A percentile compares a stretch with the other conserved stretches of the same genome.
Evolutionary conservation across 2,329 filamentous ascomycete species (phyloP).

Genomic region (Macroventuria anomochaeta): DNA sequence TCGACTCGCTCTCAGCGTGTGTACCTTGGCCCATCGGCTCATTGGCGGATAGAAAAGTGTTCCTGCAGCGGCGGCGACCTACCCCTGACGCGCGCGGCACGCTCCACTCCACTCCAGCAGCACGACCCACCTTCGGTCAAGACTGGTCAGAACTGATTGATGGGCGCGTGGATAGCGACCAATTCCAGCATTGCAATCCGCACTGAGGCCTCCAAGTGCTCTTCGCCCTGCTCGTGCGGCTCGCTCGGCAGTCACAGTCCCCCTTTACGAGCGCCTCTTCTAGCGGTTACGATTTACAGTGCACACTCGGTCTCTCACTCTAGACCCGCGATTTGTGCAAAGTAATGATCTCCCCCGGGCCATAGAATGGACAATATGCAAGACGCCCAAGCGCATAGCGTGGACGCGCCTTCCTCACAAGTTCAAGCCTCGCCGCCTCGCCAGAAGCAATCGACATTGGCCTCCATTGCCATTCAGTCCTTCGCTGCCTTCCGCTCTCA

Average conservation of each 20-base stretch:
- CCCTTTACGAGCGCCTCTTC: conserved; percentile 39
- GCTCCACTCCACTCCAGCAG: conserved; percentile 32
- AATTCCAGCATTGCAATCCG: conserved; percentile 41
- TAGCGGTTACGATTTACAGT: conserved; percentile 28
- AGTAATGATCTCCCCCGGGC: conserved; percentile 39
- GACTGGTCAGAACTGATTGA: conserved; percentile 11
- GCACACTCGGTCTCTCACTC: conserved; percentile 26
- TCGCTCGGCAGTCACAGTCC: conserved; percentile 30
- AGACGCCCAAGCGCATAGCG: conserved; percentile 35
- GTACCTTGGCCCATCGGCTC: conserved; percentile 4
- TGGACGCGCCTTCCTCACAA: conserved; percentile 30
- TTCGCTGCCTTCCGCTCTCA: conserved; percentile 54
- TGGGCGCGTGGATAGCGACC: conserved; percentile 33
- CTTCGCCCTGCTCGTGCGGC: conserved; percentile 32
- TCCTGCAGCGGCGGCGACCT: conserved; percentile 31
- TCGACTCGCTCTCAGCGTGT: conserved; percentile 1
- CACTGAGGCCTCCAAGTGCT: conserved; percentile 32
- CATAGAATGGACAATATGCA: conserved; percentile 43
- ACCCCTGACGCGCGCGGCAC: conserved; percentile 31
- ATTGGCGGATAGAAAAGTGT: conserved; percentile 26
- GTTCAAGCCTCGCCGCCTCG: conserved; percentile 35
- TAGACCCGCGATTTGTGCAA: conserved; percentile 44
- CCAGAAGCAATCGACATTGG: conserved; percentile 46
- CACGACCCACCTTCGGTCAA: conserved; percentile 31
- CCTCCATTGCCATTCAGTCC: conserved; percentile 51